Evolutionary conservation across 495 filamentous ascomycete species (phyloP), one percentile per base, ranked within the genome.

Genomic region (Penicillium bovifimosum): DNA sequence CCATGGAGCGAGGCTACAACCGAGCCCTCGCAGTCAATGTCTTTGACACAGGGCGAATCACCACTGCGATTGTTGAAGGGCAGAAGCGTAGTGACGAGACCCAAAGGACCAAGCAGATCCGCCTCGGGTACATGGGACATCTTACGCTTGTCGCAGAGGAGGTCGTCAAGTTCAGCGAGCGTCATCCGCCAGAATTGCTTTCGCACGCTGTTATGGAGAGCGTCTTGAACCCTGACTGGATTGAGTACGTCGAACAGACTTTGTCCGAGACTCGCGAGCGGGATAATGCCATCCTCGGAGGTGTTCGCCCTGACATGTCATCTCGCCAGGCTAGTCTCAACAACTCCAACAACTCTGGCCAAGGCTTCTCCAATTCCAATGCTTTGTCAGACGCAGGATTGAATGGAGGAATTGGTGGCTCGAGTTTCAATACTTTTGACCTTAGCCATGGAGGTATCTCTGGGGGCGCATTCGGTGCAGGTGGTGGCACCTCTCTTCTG

Each of bases 121-220:
- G 93, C 20, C 84, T 97, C 62, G 93, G 93, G 13, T 99, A 96
- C 70, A 99, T 99, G 93, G 93, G 93, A 1, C 93, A 99, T 66
- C 75, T 99, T 35, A 99, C 93, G 0, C 80, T 99, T 11, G 96
- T 99, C 50, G 95, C 93, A 11, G 93, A 99, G 66, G 93, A 99
- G 65, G 95, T 99, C 14, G 93, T 96, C 55, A 97, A 97, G 69
- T 99, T 97, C 66, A 92, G 90, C 33, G 92, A 97, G 68, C 84
- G 95, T 17, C 89, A 96, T 67, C 86, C 91, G 16, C 86, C 90
- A 3, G 92, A 96, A 66, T 68, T 92, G 40, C 79, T 97, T 5
- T 90, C 88, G 16, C 86, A 87, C 44, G 77, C 79, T 9, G 92
- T 99, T 5, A 73, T 96, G 61, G 88, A 96, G 48, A 89, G 86